Evolutionary conservation across 805 yeast genomes (phyloP), one percentile per base, ranked within the genome.

Genomic region (Saccharomycopsis lassenensis): DNA sequence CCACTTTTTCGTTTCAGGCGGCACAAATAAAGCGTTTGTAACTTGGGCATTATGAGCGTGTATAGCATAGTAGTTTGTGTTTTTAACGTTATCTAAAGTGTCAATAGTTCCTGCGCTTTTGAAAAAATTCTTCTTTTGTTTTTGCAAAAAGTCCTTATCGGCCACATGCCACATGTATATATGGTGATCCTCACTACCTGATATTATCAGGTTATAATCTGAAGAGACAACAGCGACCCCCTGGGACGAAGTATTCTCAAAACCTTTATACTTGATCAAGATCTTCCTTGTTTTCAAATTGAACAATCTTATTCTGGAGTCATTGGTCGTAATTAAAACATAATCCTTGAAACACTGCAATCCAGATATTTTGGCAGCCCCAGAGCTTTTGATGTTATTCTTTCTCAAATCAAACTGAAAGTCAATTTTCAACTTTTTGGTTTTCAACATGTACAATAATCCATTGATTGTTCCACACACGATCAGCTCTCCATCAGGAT

Each of bases 151-250:
- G 16, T 46, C 53, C 4, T 51, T 51, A 29, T 54, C 58, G 16
- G 52, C 44, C 7, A 67, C 55, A 37, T 69, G 67, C 97, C 97
- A 89, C 8, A 83, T 59, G 50, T 86, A 87, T 10, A 82, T 71
- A 75, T 86, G 75, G 47, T 82, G 84, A 57, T 87, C 91, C 52
- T 87, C 95, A 8, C 93, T 80, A 0, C 94, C 94, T 5, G 81
- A 65, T 6, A 86, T 66, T 4, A 86, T 67, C 49, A 70, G 71
- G 8, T 58, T 50, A 35, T 63, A 57, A 47, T 75, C 75, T 35
- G 73, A 83, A 17, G 77, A 71, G 2, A 0, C 71, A 56, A 33
- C 33, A 0, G 95, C 95, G 8, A 64, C 63, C 34, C 82, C 79
- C 28, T 83, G 85, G 4, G 89, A 72, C 31, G 76, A 70, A 36